These are phyloP conservation scores for Schwanniomyces vanrijiae DNA, from an alignment of 805 yeast species.

Conservation along the genomic window DNA sequence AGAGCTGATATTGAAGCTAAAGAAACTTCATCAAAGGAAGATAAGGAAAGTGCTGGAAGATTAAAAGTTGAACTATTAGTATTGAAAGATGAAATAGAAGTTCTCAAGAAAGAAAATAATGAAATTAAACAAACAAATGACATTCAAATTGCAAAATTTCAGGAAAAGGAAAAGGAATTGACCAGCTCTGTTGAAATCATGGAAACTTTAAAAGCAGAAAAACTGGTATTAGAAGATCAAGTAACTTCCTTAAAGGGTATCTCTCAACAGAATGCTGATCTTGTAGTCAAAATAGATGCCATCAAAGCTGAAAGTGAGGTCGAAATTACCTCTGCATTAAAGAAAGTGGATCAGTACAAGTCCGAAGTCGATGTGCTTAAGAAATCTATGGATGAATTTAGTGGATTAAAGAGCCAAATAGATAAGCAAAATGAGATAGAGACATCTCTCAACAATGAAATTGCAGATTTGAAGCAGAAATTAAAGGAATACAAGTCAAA, in stretches of 20 bases:
- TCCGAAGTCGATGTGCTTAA: not conserved
- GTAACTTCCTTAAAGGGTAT: not conserved
- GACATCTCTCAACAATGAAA: slow-evolving; percentile 2
- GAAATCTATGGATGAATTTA: not conserved
- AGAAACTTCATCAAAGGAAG: not conserved
- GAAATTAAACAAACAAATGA: not conserved
- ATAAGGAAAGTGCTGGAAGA: not conserved
- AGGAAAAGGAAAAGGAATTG: slow-evolving; percentile 5
- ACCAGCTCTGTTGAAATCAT: slow-evolving; percentile 1
- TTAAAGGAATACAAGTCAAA: slow-evolving; percentile 2
- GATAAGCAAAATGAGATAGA: not conserved
- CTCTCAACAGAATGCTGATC: not conserved
- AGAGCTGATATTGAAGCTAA: not conserved
- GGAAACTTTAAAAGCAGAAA: not conserved
- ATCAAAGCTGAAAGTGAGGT: not conserved
- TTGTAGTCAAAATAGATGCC: not conserved
- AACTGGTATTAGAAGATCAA: not conserved
- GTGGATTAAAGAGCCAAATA: not conserved
- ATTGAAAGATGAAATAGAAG: not conserved
- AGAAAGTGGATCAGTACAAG: not conserved
- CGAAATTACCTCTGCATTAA: not conserved
- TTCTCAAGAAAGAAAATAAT: not conserved
- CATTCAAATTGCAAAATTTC: not conserved
- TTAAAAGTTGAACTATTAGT: not conserved
- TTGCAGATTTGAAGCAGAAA: slow-evolving; percentile 4